Evolutionary conservation across 208 protist species (phyloP).

Genomic region (Trypanosoma congolense): DNA sequence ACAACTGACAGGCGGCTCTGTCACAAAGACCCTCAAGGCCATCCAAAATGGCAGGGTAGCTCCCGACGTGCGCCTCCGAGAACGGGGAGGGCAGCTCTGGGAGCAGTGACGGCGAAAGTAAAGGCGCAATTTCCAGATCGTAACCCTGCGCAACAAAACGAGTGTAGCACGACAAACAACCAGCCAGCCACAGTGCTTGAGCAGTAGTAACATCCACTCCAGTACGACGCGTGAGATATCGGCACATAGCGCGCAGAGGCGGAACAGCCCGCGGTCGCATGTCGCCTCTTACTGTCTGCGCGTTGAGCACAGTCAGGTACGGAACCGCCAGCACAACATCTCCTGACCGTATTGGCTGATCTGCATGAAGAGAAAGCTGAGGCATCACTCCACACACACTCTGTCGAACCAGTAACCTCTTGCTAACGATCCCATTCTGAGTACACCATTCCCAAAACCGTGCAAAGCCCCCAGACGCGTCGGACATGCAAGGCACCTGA

Average conservation of each 20-base stretch:
- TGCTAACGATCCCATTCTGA: constrained; percentile 49
- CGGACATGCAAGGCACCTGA: constrained; percentile 3
- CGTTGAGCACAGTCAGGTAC: constrained; percentile 59
- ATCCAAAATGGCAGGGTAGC: constrained; percentile 26
- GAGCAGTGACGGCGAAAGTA: constrained; percentile 26
- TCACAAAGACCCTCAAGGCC: constrained; percentile 9
- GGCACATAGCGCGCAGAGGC: constrained; percentile 32
- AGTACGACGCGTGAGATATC: constrained; percentile 45
- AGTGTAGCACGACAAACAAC: constrained; percentile 31
- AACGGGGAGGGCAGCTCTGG: constrained; percentile 33
- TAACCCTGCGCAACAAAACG: constrained; percentile 20
- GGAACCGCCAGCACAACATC: constrained; percentile 58
- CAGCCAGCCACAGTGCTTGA: constrained; percentile 19
- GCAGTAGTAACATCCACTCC: constrained; percentile 33
- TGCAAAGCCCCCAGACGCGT: constrained; percentile 21
- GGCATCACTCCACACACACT: constrained; percentile 8
- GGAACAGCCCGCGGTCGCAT: constrained; percentile 39
- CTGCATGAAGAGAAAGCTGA: constrained; percentile 32
- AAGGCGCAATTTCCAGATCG: constrained; percentile 20
- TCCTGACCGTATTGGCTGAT: constrained; percentile 42
- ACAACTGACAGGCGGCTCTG: not conserved
- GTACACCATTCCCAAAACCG: constrained; percentile 66
- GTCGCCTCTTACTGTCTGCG: constrained; percentile 61
- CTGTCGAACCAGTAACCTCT: constrained; percentile 32
- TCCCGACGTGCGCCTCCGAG: constrained; percentile 7